phyloP scores from a whole-genome alignment of 805 yeast genomes.

The Pichia deserticola region DNA sequence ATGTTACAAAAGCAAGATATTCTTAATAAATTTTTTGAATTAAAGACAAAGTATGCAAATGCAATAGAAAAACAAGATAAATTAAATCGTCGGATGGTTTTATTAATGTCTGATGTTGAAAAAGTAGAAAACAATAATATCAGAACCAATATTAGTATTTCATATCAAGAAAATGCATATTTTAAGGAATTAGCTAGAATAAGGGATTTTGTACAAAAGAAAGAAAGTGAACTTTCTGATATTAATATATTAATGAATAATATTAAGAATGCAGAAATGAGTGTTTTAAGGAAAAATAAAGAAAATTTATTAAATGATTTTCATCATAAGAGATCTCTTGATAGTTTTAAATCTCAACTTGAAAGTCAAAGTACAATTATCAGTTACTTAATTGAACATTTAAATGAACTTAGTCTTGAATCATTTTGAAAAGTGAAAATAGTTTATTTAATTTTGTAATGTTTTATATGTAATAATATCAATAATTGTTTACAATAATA shows the following conservation, averaged over 20 bases:
- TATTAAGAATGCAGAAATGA: constrained; percentile 16
- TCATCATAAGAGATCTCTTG: constrained; percentile 7
- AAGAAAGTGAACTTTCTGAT: constrained; percentile 14
- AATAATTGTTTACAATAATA: too few relatives aligned
- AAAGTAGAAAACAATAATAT: constrained; percentile 5
- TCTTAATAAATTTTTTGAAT: constrained; percentile 8
- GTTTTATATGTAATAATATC: too few relatives aligned
- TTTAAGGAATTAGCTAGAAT: constrained; percentile 20
- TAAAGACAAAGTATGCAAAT: constrained; percentile 27
- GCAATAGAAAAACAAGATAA: constrained; percentile 26
- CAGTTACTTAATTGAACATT: constrained; percentile 6
- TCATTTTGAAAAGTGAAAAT: too few relatives aligned
- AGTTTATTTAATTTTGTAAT: neutral
- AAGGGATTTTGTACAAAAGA: constrained; percentile 11
- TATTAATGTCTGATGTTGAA: constrained; percentile 9
- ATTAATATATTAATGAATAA: constrained; percentile 10
- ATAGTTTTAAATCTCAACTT: constrained; percentile 15
- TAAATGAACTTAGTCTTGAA: constrained; percentile 3
- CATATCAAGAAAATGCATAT: constrained; percentile 21
- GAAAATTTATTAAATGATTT: constrained; percentile 5
- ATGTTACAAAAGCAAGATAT: constrained; percentile 12
- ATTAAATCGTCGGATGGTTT: constrained; percentile 14
- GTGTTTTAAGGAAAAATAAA: constrained; percentile 4
- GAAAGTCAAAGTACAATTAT: constrained; percentile 12
- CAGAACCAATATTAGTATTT: constrained; percentile 10